phyloP scores from a whole-genome alignment of 306 rosid species.

The Vicia sativa region DNA sequence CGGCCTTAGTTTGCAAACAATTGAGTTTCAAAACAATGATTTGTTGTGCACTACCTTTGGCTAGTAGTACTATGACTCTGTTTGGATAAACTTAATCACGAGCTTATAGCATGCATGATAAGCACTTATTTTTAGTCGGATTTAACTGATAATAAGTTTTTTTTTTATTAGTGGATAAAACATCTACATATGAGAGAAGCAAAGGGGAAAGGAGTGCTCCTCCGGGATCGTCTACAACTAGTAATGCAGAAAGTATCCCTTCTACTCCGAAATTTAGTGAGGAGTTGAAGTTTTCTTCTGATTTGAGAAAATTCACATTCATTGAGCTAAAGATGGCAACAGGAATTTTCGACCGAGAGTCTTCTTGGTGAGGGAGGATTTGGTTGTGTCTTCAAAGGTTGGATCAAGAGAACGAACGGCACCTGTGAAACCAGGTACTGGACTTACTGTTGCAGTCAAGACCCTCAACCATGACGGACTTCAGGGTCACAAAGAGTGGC shows the following conservation, averaged over 20 bases:
- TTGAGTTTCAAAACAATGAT: conserved; percentile 7
- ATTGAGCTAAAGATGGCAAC: conserved; percentile 87
- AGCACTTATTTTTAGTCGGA: not conserved
- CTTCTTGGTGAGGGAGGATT: conserved; percentile 99
- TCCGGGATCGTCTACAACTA: conserved; percentile 70
- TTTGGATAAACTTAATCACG: not conserved
- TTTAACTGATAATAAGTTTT: conserved; percentile 21
- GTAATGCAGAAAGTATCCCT: conserved; percentile 74
- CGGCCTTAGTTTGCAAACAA: conserved; percentile 1
- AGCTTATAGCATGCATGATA: not conserved
- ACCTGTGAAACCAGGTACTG: conserved; percentile 97
- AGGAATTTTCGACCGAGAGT: conserved; percentile 93
- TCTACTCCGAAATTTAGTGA: conserved; percentile 82
- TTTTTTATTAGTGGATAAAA: conserved; percentile 48
- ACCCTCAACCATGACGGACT: conserved; percentile 95
- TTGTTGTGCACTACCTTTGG: conserved; percentile 18
- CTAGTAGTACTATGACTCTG: not conserved
- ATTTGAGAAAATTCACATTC: conserved; percentile 85
- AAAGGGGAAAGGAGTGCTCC: conserved; percentile 53
- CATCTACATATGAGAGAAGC: conserved; percentile 55
- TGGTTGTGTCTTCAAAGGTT: conserved; percentile 96
- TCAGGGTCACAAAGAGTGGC: conserved; percentile 99
- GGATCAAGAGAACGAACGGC: conserved; percentile 95
- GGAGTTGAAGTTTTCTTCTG: conserved; percentile 83
- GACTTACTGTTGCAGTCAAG: conserved; percentile 97